Conservation (phyloP, 805 yeast species). For the Yamadazyma phyllophila region DNA sequence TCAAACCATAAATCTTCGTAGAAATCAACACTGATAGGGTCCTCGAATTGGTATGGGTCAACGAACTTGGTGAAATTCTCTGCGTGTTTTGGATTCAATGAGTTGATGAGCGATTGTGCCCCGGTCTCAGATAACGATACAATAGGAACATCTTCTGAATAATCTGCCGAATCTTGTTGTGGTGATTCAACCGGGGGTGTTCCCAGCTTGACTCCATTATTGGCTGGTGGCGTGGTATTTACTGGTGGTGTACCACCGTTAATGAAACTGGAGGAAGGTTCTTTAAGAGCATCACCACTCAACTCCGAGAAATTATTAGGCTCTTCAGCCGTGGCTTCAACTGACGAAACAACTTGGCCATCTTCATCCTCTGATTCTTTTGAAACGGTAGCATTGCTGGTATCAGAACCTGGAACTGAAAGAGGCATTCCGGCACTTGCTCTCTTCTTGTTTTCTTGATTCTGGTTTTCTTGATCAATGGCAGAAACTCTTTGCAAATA, state of each 20-base stretch:
- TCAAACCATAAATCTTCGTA: conserved; percentile 84
- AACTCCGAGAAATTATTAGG: not conserved
- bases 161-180: conserved; percentile 10
- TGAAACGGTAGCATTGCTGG: not conserved
- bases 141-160: conserved; percentile 34
- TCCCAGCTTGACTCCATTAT: conserved; percentile 1
- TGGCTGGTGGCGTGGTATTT: not conserved
- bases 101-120: conserved; percentile 37
- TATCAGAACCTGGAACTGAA: not conserved
- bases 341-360: conserved; percentile 11
- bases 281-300: not conserved
- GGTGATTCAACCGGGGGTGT: not conserved
- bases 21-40: conserved; percentile 80
- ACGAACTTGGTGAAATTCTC: conserved; percentile 47
- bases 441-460: conserved; percentile 39
- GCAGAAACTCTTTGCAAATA: conserved; percentile 68
- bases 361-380: not conserved
- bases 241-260: not conserved
- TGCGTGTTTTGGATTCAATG: conserved; percentile 37
- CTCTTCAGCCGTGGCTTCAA: conserved; percentile 8
- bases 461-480: conserved; percentile 40
- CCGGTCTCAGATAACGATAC: conserved; percentile 45
- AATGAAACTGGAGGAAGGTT: not conserved
- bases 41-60: conserved; percentile 87
- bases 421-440: conserved; percentile 27